A percentile compares a stretch with the other conserved stretches of the same genome.
Conservation (phyloP, 257 asterid species). For the Nicotiana obtusifolia region DNA sequence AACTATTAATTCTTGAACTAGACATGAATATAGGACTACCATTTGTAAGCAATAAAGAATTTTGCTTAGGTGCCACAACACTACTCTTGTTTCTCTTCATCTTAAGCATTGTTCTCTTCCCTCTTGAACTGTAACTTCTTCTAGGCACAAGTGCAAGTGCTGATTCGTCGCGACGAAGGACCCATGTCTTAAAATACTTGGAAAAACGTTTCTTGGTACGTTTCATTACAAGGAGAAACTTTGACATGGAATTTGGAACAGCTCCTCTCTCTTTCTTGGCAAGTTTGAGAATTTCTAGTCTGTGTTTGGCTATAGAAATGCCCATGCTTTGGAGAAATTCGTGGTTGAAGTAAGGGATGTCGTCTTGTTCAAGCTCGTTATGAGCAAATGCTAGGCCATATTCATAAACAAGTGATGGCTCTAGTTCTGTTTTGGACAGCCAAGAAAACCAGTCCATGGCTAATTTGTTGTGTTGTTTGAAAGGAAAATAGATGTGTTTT, state of each 20-base stretch:
- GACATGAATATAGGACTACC: constrained; percentile 43
- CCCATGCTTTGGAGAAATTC: constrained; percentile 55
- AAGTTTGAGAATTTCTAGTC: constrained; percentile 69
- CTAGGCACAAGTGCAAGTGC: constrained; percentile 51
- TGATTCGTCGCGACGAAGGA: constrained; percentile 39
- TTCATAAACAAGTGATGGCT: constrained; percentile 38
- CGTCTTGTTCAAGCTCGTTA: constrained; percentile 47
- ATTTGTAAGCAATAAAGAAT: constrained; percentile 50
- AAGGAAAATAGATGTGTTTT: neutral
- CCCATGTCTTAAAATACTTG: constrained; percentile 36
- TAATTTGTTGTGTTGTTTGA: neutral
- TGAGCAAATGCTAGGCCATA: constrained; percentile 38
- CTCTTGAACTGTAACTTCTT: constrained; percentile 31
- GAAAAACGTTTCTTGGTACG: constrained; percentile 51
- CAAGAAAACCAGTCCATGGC: constrained; percentile 51
- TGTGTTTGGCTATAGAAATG: constrained; percentile 55
- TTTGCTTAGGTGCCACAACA: constrained; percentile 14
- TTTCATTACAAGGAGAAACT: constrained; percentile 47
- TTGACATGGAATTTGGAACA: constrained; percentile 33
- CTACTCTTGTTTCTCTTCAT: constrained; percentile 48
- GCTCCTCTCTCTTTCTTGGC: constrained; percentile 22
- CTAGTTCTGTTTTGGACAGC: constrained; percentile 43
- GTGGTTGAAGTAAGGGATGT: constrained; percentile 39
- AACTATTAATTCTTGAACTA: constrained; percentile 46
- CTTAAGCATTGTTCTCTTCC: constrained; percentile 44